Base-by-base conservation (phyloP, 2,329 filamentous ascomycete genomes). In the Aspergillus thermomutatus region DNA sequence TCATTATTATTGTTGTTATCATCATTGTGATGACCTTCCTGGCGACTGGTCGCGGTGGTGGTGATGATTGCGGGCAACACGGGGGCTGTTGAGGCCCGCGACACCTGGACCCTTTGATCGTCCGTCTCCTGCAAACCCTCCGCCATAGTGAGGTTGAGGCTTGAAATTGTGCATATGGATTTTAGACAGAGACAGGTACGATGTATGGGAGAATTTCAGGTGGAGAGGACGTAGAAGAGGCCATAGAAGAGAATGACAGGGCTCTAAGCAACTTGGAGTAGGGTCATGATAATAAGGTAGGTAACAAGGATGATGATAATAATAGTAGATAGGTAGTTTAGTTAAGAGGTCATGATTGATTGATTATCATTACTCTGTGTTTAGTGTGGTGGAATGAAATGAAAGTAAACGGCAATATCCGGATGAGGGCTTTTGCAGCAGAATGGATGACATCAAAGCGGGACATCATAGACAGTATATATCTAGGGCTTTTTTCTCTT, bases 91-190 rank as follows among this genome's bases (percentile, higher is more conserved):
- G 66, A 61, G 50, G 66, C 57, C 50, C 65, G 66, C 56, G 63
- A 64, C 50, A 65, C 62, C 53, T 53, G 58, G 51, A 58, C 59
- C 37, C 58, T 54, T 53, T 52, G 57, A 56, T 51, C 60, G 47
- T 66, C 62, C 50, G 54, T 60, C 55, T 59, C 62, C 59, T 68
- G 64, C 61, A 60, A 66, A 66, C 60, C 69, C 69, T 72, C 69
- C 66, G 66, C 66, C 70, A 74, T 73, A 50, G 55, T 64, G 60
- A 49, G 56, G 55, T 56, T 53, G 57, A 54, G 56, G 54, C 58
- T 49, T 54, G 57, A 56, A 45, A 50, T 40, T 45, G 65, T 59
- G 59, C 69, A 72, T 72, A 60, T 53, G 56, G 59, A 40, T 14
- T 46, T 46, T 14, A 23, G 14, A 17, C 5, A 14, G 21, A 23